Base-by-base conservation (phyloP, 768 basidiomycete genomes). In the Mycena metata region DNA sequence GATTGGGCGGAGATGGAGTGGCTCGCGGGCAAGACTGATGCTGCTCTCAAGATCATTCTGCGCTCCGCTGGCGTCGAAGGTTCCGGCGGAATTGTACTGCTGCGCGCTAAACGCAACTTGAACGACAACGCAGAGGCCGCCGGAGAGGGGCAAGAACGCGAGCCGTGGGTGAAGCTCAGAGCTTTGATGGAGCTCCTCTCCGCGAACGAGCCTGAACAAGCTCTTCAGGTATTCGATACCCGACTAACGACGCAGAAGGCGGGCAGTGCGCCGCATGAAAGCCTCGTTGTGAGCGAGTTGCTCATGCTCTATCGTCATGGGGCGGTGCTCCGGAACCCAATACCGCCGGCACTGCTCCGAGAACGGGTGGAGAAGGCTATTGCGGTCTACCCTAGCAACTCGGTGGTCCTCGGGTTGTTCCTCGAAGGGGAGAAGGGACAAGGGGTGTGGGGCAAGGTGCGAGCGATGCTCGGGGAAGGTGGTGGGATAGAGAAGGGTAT, bases 1-100 rank as follows among this genome's bases (percentile, higher is more conserved):
- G 88, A 90, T 72, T 95, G 93, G 92, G 91, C 90, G 1, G 90
- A 95, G 72, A 86, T 93, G 85, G 93, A 94, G 77, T 96, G 94
- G 94, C 76, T 93, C 13, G 76, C 81, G 16, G 85, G 88, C 1
- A 72, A 84, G 36, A 74, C 80, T 21, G 84, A 87, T 36, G 81
- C 84, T 39, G 85, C 90, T 16, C 75, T 88, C 42, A 79, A 83
- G 41, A 82, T 91, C 36, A 82, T 90, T 47, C 76, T 90, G 50
- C 85, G 82, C 23, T 84, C 90, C 12, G 86, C 83, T 15, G 86
- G 83, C 5, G 79, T 89, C 39, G 83, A 88, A 57, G 87, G 87
- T 15, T 75, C 82, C 0, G 83, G 83, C 15, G 86, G 89, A 4
- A 79, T 91, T 66, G 83, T 83, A 39, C 72, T 91, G 55, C 79